Evolutionary conservation across 2,329 filamentous ascomycete genomes (phyloP).

Genomic region (Penicillium psychrosexuale): DNA sequence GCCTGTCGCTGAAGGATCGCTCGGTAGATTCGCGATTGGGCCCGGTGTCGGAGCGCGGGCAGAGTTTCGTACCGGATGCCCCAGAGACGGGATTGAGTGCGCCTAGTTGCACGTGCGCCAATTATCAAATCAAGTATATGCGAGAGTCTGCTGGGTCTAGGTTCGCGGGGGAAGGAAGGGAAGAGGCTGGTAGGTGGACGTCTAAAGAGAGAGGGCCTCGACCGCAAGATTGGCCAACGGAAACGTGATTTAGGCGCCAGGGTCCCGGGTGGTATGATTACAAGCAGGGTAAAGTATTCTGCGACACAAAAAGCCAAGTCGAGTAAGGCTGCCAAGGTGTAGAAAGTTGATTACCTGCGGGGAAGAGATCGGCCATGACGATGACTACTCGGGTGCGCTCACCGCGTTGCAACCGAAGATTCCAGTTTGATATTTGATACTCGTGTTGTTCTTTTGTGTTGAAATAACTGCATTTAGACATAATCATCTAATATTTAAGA

Average conservation of each 20-base stretch:
- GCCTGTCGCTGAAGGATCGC: constrained; percentile 66
- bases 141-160: constrained; percentile 29
- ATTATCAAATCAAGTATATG: constrained; percentile 59
- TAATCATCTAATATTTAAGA: not conserved
- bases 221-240: constrained; percentile 20
- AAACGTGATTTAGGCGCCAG: constrained; percentile 29
- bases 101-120: constrained; percentile 63
- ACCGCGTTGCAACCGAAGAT: constrained; percentile 5
- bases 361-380: constrained; percentile 11
- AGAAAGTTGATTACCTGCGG: constrained; percentile 5
- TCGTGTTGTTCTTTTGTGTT: not conserved
- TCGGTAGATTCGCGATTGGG: constrained; percentile 74
- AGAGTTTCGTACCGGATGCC: constrained; percentile 72
- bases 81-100: constrained; percentile 64
- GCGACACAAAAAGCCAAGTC: not conserved
- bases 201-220: constrained; percentile 14
- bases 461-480: not conserved
- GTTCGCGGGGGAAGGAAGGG: constrained; percentile 13
- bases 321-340: not conserved
- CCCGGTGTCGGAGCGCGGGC: constrained; percentile 64
- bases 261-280: constrained; percentile 11
- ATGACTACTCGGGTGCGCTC: constrained; percentile 6
- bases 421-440: not conserved
- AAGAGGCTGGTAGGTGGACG: constrained; percentile 16
- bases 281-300: not conserved